phyloP scores from a whole-genome alignment of 164 flowering plant genomes.

The Hamamelis virginiana region DNA sequence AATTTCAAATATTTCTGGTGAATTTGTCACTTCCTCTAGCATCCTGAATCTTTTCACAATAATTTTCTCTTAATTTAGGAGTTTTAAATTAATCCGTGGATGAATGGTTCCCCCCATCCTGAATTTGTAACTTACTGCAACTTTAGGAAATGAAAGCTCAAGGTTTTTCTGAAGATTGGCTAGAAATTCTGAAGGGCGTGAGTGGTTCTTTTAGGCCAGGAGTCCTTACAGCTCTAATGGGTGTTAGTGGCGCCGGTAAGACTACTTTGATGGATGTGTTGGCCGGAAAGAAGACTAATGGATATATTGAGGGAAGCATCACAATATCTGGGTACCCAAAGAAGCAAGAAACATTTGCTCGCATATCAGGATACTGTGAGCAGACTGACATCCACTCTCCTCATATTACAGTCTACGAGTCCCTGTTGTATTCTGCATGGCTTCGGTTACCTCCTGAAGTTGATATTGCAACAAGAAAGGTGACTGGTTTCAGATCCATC shows the following conservation, averaged over 20 bases:
- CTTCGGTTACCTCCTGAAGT: constrained; percentile 54
- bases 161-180: constrained; percentile 31
- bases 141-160: constrained; percentile 47
- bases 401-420: constrained; percentile 49
- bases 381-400: constrained; percentile 57
- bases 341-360: constrained; percentile 49
- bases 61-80: no score
- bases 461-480: constrained; percentile 45
- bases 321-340: constrained; percentile 49
- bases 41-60: no score
- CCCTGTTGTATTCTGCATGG: constrained; percentile 61
- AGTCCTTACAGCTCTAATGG: constrained; percentile 56
- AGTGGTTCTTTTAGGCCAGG: constrained; percentile 58
- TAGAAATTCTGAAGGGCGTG: constrained; percentile 44
- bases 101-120: neutral
- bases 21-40: no score
- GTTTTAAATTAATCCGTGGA: no score
- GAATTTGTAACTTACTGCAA: neutral
- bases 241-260: constrained; percentile 57
- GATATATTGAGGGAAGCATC: constrained; percentile 43
- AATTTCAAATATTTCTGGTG: no score
- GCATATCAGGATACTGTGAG: constrained; percentile 53
- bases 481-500: constrained; percentile 4
- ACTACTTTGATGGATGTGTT: constrained; percentile 52
- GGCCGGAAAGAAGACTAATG: constrained; percentile 49